phyloP scores from a whole-genome alignment of 192 early-diverging fungal genomes.

The Rhizophagus clarus region DNA sequence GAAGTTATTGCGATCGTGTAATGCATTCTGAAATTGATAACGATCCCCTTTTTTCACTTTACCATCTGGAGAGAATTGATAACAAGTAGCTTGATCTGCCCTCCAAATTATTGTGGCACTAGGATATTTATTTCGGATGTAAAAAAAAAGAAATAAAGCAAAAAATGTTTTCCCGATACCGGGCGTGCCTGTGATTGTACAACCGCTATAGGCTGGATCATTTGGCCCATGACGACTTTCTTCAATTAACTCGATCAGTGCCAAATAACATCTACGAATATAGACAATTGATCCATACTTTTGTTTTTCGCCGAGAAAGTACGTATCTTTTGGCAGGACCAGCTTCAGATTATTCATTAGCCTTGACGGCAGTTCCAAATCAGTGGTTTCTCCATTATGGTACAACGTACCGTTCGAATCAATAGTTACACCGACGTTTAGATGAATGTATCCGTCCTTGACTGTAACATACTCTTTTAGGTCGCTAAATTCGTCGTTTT shows the following conservation, averaged over 20 bases:
- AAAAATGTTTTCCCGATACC: constrained; percentile 15
- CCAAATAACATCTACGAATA: constrained; percentile 14
- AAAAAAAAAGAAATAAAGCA: constrained; percentile 22
- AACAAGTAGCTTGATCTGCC: neutral
- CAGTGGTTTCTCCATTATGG: neutral
- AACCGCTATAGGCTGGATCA: neutral
- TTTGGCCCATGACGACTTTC: neutral
- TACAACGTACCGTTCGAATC: constrained; percentile 10
- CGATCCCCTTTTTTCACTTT: neutral
- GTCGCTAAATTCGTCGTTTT: too few species aligned
- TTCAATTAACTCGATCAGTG: neutral
- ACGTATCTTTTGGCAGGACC: neutral
- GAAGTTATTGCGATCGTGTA: neutral
- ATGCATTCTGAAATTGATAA: neutral
- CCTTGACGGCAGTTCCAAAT: neutral
- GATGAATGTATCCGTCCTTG: neutral
- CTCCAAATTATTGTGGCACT: constrained; percentile 6
- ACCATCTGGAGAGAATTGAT: constrained; percentile 14
- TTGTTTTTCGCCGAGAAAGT: constrained; percentile 2
- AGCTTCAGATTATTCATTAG: neutral
- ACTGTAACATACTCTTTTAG: neutral
- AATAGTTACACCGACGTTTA: constrained; percentile 9
- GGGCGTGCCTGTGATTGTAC: constrained; percentile 1
- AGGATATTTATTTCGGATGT: constrained; percentile 13
- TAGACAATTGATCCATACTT: constrained; percentile 11